Conservation (phyloP, 768 basidiomycete species). For the Boletus eberwhitei region DNA sequence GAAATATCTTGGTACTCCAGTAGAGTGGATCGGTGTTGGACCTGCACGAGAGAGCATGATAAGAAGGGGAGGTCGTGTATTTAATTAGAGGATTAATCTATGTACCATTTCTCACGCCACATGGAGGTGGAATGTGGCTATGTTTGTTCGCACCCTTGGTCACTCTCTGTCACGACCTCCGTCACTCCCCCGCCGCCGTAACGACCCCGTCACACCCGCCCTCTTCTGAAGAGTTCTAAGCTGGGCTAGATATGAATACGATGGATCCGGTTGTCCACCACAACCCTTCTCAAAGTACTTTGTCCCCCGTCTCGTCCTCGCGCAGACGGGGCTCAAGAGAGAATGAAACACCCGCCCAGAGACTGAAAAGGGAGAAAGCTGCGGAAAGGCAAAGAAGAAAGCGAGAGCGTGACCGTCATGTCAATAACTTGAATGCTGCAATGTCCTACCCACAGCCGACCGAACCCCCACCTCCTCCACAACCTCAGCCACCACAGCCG, state of each 20-base stretch:
- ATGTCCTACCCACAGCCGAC: constrained; percentile 38
- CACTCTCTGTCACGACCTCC: constrained; percentile 33
- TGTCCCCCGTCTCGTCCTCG: constrained; percentile 32
- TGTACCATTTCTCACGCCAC: constrained; percentile 25
- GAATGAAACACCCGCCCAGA: constrained; percentile 70
- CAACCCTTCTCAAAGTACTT: constrained; percentile 30
- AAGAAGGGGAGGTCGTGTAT: constrained; percentile 17
- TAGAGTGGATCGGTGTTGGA: constrained; percentile 94
- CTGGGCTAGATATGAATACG: constrained; percentile 27
- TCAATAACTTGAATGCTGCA: constrained; percentile 38
- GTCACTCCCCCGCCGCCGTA: constrained; percentile 35
- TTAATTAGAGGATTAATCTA: constrained; percentile 17
- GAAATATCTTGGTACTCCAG: constrained; percentile 59
- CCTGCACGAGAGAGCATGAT: constrained; percentile 83
- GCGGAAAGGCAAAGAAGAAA: constrained; percentile 83
- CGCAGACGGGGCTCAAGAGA: constrained; percentile 58
- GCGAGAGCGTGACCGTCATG: constrained; percentile 64
- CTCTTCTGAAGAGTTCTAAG: constrained; percentile 16
- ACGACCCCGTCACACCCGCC: constrained; percentile 32
- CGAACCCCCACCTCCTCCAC: constrained; percentile 32
- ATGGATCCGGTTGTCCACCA: constrained; percentile 35
- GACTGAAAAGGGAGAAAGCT: constrained; percentile 80
- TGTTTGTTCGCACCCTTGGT: constrained; percentile 24
- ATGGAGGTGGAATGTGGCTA: constrained; percentile 12
- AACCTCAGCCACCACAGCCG: constrained; percentile 32